Percentiles rank a stretch among this genome's conserved stretches.
phyloP scores from a whole-genome alignment of 495 filamentous ascomycete genomes.

The Hypoxylon crocopeplum region DNA sequence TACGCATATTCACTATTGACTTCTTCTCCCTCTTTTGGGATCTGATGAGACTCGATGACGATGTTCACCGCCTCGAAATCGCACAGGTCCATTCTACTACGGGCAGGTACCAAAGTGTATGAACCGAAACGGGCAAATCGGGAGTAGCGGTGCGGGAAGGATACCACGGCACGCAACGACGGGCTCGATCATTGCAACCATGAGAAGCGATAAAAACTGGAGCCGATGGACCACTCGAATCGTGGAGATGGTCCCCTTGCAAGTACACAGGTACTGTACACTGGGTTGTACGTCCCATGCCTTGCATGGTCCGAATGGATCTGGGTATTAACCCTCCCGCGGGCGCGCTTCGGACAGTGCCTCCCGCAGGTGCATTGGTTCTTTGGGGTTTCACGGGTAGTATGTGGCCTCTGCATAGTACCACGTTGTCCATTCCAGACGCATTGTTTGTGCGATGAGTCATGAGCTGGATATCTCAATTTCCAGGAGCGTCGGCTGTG shows the following conservation, averaged over 20 bases:
- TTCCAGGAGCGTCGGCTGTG: neutral
- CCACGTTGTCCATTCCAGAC: constrained; percentile 15
- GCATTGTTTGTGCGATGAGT: constrained; percentile 17
- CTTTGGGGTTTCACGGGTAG: constrained; percentile 26
- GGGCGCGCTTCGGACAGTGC: constrained; percentile 39
- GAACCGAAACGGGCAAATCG: constrained; percentile 23
- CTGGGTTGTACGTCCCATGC: constrained; percentile 27
- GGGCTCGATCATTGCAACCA: constrained; percentile 34
- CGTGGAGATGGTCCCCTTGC: constrained; percentile 33
- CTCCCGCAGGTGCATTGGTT: constrained; percentile 37
- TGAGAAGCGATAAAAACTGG: constrained; percentile 33
- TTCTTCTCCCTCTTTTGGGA: neutral
- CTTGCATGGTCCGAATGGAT: constrained; percentile 35
- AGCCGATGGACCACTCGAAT: constrained; percentile 26
- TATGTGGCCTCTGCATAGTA: constrained; percentile 2
- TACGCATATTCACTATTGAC: neutral
- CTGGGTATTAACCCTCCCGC: constrained; percentile 11
- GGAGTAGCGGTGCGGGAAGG: constrained; percentile 27
- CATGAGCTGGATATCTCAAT: constrained; percentile 9
- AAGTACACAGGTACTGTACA: neutral
- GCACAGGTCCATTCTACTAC: neutral
- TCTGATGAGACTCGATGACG: neutral
- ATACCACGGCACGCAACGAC: constrained; percentile 32
- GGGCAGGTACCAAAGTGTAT: constrained; percentile 3
- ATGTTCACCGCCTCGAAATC: constrained; percentile 29